Conservation (phyloP, 495 filamentous ascomycete genomes). For the Daldinia concentrica region DNA sequence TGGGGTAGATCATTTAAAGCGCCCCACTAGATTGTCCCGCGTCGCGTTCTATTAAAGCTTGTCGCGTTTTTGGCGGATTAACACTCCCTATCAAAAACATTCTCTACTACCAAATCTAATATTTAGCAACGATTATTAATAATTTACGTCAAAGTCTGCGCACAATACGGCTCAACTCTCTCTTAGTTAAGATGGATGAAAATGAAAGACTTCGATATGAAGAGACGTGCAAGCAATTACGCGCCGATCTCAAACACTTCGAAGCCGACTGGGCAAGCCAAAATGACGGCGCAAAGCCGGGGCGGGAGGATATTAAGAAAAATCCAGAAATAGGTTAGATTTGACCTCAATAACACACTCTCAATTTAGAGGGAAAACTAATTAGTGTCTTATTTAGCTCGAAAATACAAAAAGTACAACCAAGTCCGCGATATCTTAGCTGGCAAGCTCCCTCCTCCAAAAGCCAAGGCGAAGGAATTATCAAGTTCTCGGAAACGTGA, state of each 20-base stretch:
- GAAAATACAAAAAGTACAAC: conserved; percentile 92
- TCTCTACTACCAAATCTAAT: neutral
- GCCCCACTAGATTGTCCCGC: conserved; percentile 16
- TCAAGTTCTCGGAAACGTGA: conserved; percentile 47
- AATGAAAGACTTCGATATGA: conserved; percentile 51
- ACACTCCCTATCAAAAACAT: conserved; percentile 3
- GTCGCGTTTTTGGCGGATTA: conserved; percentile 14
- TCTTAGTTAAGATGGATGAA: conserved; percentile 53
- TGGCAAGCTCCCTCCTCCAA: conserved; percentile 55
- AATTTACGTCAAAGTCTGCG: neutral
- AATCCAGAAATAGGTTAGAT: conserved; percentile 79
- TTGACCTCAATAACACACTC: neutral
- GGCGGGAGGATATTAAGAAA: conserved; percentile 86
- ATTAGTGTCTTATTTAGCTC: conserved; percentile 59
- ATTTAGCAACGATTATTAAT: neutral
- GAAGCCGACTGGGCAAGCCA: conserved; percentile 77
- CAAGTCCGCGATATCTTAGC: conserved; percentile 70
- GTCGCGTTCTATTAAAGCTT: conserved; percentile 30
- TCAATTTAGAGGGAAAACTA: neutral
- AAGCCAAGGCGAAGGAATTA: conserved; percentile 51
- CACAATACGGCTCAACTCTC: neutral
- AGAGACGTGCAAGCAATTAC: conserved; percentile 60
- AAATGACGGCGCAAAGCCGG: conserved; percentile 79
- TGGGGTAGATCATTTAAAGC: neutral
- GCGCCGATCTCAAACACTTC: conserved; percentile 85